phyloP scores from a whole-genome alignment of 192 early-diverging fungal genomes.

The Umbelopsis vinacea region DNA sequence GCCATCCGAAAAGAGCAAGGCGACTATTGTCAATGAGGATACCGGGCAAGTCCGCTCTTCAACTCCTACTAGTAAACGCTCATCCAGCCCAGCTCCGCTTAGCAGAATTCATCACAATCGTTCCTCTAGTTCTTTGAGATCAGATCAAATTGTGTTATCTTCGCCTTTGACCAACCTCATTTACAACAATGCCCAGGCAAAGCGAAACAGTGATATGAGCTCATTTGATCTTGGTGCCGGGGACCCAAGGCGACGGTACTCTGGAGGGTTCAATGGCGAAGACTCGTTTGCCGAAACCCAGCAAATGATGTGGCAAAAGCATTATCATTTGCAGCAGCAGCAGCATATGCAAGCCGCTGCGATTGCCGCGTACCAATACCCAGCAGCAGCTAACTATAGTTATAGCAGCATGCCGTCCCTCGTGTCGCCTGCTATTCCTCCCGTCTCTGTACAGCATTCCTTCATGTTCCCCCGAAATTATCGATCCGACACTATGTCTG shows the following conservation, averaged over 20 bases:
- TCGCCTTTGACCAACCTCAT: neutral
- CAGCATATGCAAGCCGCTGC: neutral
- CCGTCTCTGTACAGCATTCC: neutral
- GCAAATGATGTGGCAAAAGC: slow-evolving; percentile 11
- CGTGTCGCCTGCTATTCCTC: neutral
- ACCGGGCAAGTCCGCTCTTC: neutral
- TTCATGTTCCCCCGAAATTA: slow-evolving; percentile 4
- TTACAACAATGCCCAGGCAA: neutral
- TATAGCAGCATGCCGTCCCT: slow-evolving; percentile 5
- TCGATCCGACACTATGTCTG: neutral
- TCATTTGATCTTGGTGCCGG: neutral
- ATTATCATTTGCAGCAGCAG: slow-evolving; percentile 1
- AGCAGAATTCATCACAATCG: neutral
- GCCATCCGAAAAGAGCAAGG: neutral
- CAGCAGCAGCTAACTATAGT: neutral
- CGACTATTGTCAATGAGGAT: neutral
- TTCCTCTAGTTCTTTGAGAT: slow-evolving; percentile 4
- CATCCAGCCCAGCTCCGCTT: neutral
- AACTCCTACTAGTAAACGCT: neutral
- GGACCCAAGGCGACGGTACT: too few species aligned
- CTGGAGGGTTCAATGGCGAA: neutral
- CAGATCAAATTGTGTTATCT: neutral
- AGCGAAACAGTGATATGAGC: slow-evolving; percentile 4
- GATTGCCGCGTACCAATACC: slow-evolving; percentile 9
- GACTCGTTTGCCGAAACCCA: neutral